Evolutionary conservation across 257 asterid species (phyloP).

Genomic region (Nicotiana noctiflora): DNA sequence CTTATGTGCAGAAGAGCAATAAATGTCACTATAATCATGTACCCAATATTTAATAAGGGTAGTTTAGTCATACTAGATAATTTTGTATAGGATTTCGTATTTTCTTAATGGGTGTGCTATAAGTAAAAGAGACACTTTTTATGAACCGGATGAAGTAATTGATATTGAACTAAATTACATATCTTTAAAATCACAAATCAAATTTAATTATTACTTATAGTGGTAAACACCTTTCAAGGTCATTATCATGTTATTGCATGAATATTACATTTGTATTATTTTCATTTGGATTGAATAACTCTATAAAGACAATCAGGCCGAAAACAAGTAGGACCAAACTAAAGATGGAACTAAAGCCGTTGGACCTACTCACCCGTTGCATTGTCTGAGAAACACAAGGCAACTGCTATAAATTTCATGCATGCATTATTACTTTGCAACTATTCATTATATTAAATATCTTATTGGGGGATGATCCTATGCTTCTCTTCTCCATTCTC

Average conservation of each 20-base stretch:
- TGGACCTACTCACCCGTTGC: conserved; percentile 31
- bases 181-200: no score
- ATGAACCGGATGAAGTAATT: no score
- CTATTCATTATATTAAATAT: conserved; percentile 21
- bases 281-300: not conserved
- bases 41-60: no score
- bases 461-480: not conserved
- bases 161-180: no score
- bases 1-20: no score
- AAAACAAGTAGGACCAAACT: conserved; percentile 1
- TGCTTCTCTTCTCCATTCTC: not conserved
- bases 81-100: no score
- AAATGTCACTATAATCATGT: no score
- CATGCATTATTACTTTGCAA: conserved; percentile 18
- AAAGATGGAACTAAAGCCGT: not conserved
- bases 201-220: no score
- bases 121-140: no score
- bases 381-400: conserved; percentile 8
- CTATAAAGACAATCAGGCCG: not conserved
- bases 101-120: no score
- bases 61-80: no score
- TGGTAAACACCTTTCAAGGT: not conserved
- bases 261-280: not conserved
- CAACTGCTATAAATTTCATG: conserved; percentile 29
- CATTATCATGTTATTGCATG: not conserved